phyloP scores from a whole-genome alignment of 257 asterid genomes.

The Petrea volubilis region DNA sequence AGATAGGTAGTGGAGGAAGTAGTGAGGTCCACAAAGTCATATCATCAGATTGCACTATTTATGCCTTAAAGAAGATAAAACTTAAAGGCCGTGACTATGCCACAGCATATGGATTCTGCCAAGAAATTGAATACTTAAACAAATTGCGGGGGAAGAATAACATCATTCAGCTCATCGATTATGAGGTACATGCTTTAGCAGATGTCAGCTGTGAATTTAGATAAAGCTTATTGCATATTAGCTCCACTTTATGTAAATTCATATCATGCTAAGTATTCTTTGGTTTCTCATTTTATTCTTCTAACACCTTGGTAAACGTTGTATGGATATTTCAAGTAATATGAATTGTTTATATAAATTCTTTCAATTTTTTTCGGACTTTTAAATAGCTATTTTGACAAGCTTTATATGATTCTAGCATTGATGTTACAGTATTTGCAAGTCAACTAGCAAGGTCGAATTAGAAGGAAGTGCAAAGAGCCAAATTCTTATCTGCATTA shows the following conservation, averaged over 20 bases:
- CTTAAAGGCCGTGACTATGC: conserved; percentile 99
- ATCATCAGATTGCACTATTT: conserved; percentile 86
- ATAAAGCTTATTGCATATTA: neutral
- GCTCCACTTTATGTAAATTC: too few relatives aligned
- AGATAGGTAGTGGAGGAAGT: conserved; percentile 99
- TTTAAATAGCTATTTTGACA: too few relatives aligned
- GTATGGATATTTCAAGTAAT: too few relatives aligned
- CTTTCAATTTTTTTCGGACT: too few relatives aligned
- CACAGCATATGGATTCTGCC: conserved; percentile 96
- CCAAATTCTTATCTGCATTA: too few relatives aligned
- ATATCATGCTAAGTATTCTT: too few relatives aligned
- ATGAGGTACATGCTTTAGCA: conserved; percentile 60
- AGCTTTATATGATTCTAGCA: too few relatives aligned
- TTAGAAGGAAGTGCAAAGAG: too few relatives aligned
- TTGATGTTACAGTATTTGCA: too few relatives aligned
- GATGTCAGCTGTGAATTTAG: conserved; percentile 18
- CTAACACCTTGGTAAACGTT: neutral
- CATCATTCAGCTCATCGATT: conserved; percentile 93
- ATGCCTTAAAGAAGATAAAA: conserved; percentile 89
- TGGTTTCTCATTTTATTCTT: neutral
- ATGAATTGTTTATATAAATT: too few relatives aligned
- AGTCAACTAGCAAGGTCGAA: too few relatives aligned
- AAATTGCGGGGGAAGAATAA: conserved; percentile 76
- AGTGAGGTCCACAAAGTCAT: conserved; percentile 99
- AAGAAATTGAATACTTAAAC: conserved; percentile 85